Evolutionary conservation across 2,329 filamentous ascomycete genomes (phyloP).

Genomic region (Camptophora hylomeconis): DNA sequence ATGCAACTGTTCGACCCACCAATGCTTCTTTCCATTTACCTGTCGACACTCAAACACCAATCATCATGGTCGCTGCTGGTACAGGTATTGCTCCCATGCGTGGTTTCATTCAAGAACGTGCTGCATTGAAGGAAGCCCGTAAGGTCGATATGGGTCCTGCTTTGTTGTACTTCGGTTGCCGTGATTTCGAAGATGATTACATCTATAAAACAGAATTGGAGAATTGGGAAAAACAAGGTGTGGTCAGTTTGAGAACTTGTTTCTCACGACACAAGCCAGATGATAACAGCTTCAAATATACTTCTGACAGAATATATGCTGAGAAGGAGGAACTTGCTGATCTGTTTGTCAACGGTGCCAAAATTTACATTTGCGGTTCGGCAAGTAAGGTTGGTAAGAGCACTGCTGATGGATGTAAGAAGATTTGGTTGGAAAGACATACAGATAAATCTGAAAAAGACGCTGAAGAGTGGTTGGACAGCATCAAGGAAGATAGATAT

Average conservation of each 20-base stretch:
- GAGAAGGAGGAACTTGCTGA: slow-evolving; percentile 33
- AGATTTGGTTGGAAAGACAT: slow-evolving; percentile 20
- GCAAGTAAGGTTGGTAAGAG: slow-evolving; percentile 33
- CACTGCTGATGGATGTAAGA: slow-evolving; percentile 28
- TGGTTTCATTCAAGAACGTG: slow-evolving; percentile 49
- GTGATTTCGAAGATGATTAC: slow-evolving; percentile 21
- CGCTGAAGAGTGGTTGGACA: slow-evolving; percentile 24
- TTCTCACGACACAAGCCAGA: slow-evolving; percentile 38
- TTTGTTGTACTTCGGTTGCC: slow-evolving; percentile 23
- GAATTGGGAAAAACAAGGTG: slow-evolving; percentile 39
- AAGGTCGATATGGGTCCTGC: slow-evolving; percentile 20
- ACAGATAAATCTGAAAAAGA: slow-evolving; percentile 11
- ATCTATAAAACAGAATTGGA: slow-evolving; percentile 17
- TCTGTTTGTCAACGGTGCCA: slow-evolving; percentile 36
- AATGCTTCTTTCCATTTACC: slow-evolving; percentile 22
- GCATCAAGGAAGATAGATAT: slow-evolving; percentile 21
- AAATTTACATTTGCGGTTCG: slow-evolving; percentile 53
- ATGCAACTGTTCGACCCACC: slow-evolving; percentile 21
- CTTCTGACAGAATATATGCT: slow-evolving; percentile 37
- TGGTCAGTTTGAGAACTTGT: slow-evolving; percentile 46
- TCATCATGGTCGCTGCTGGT: slow-evolving; percentile 24
- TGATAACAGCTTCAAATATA: slow-evolving; percentile 34
- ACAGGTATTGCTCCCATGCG: slow-evolving; percentile 49
- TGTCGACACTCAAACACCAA: slow-evolving; percentile 20
- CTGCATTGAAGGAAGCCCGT: slow-evolving; percentile 19